These are phyloP conservation scores for Paecilomyces sp. DNA, from an alignment of 2,329 filamentous ascomycete species.

Conservation along the genomic window DNA sequence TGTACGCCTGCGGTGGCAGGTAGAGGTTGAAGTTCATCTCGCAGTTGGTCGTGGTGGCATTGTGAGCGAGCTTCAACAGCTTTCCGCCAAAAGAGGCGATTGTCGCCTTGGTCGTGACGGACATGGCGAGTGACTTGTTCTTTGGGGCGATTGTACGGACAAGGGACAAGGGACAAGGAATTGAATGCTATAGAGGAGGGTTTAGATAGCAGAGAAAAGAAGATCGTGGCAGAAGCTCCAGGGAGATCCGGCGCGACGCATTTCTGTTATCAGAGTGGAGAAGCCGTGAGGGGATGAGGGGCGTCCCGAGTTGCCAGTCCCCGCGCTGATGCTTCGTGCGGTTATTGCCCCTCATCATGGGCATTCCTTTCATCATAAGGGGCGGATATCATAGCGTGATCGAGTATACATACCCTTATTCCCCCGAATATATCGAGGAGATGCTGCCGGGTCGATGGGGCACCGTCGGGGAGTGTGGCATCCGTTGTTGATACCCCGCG, in stretches of 20 bases:
- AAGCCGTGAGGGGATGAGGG: slow-evolving; percentile 2
- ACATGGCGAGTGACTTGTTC: slow-evolving; percentile 47
- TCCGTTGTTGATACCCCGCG: not conserved
- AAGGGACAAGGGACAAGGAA: not conserved
- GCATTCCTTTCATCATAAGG: not conserved
- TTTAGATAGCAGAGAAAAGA: not conserved
- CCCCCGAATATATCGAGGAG: not conserved
- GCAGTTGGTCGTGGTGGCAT: slow-evolving; percentile 69
- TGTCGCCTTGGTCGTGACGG: slow-evolving; percentile 80
- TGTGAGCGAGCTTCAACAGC: slow-evolving; percentile 87
- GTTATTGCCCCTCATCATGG: not conserved
- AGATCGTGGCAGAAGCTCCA: not conserved
- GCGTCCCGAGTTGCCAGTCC: not conserved
- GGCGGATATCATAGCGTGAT: not conserved
- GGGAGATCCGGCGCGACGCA: not conserved
- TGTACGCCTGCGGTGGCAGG: slow-evolving; percentile 65
- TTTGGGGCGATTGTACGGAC: not conserved
- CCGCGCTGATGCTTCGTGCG: not conserved
- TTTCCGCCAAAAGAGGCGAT: slow-evolving; percentile 91
- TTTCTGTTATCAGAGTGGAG: not conserved
- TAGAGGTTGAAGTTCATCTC: slow-evolving; percentile 92
- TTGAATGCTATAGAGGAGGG: not conserved
- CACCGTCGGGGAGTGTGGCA: not conserved
- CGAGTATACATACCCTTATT: not conserved
- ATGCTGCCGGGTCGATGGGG: not conserved